phyloP scores from a whole-genome alignment of 2,329 filamentous ascomycete species.

The Rhinocladiella mackenziei region DNA sequence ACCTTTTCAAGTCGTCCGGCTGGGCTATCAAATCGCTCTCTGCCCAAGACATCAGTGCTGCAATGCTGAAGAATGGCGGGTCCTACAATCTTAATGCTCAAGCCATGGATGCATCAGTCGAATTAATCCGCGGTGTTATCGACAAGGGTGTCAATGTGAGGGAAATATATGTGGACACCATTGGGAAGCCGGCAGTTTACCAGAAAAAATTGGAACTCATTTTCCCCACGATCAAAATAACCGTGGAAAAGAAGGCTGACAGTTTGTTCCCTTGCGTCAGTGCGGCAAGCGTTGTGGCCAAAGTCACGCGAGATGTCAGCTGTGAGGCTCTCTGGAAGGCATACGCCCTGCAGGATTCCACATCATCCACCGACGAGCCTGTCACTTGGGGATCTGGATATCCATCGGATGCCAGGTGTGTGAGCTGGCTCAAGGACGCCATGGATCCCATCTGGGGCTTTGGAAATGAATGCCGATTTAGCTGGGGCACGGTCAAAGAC shows the following conservation, averaged over 20 bases:
- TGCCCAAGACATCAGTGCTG: slow-evolving; percentile 73
- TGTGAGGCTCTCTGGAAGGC: slow-evolving; percentile 71
- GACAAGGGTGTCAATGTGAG: slow-evolving; percentile 73
- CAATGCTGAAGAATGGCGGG: slow-evolving; percentile 62
- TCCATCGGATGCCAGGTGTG: slow-evolving; percentile 78
- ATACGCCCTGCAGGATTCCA: slow-evolving; percentile 39
- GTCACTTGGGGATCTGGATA: slow-evolving; percentile 86
- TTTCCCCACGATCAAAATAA: slow-evolving; percentile 73
- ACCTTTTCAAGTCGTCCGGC: slow-evolving; percentile 64
- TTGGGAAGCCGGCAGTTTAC: slow-evolving; percentile 77
- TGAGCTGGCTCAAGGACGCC: slow-evolving; percentile 74
- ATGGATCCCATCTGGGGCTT: slow-evolving; percentile 95
- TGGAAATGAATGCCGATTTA: slow-evolving; percentile 89
- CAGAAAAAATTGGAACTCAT: slow-evolving; percentile 78
- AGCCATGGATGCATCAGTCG: slow-evolving; percentile 85
- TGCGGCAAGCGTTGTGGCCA: slow-evolving; percentile 89
- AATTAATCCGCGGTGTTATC: slow-evolving; percentile 73
- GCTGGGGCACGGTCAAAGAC: slow-evolving; percentile 93
- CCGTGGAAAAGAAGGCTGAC: slow-evolving; percentile 86
- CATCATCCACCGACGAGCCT: slow-evolving; percentile 25
- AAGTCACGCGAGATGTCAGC: slow-evolving; percentile 88
- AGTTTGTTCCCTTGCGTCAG: slow-evolving; percentile 88
- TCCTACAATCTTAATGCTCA: slow-evolving; percentile 93
- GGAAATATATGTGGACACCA: slow-evolving; percentile 93
- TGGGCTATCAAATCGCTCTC: slow-evolving; percentile 82